These are phyloP conservation scores for Aspergillus hancockii DNA, from an alignment of 495 filamentous ascomycete genomes.

Conservation along the genomic window DNA sequence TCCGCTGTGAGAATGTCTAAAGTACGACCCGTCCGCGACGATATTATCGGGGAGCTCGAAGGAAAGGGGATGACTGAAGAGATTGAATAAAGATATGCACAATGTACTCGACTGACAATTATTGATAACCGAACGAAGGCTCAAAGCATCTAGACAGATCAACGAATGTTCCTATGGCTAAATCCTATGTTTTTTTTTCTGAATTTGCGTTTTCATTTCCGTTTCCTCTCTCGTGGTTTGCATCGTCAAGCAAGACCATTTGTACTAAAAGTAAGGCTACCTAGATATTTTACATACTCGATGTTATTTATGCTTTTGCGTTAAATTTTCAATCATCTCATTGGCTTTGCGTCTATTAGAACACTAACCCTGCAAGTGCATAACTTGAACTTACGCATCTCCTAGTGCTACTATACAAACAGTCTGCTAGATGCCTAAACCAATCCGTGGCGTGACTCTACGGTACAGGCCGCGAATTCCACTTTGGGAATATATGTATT, in stretches of 20 bases:
- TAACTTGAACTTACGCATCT: not conserved
- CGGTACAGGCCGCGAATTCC: conserved; percentile 17
- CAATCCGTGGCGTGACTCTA: conserved; percentile 19
- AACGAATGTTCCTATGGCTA: too few relatives aligned
- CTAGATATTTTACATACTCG: too few relatives aligned
- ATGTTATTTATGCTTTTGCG: not conserved
- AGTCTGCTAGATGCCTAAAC: conserved; percentile 20
- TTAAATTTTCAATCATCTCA: not conserved
- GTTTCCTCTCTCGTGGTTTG: too few relatives aligned
- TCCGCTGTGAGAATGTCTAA: conserved; percentile 9
- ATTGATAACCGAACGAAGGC: too few relatives aligned
- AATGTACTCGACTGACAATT: too few relatives aligned
- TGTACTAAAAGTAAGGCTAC: too few relatives aligned
- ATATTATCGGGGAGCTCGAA: conserved; percentile 3
- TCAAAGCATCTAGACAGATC: too few relatives aligned
- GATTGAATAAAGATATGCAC: conserved; percentile 3
- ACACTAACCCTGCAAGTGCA: not conserved
- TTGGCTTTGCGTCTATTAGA: not conserved
- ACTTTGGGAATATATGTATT: conserved; percentile 12
- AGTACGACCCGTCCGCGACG: not conserved
- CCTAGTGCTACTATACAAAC: conserved; percentile 25
- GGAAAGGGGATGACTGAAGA: conserved; percentile 5
- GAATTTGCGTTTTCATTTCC: too few relatives aligned
- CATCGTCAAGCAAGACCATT: too few relatives aligned
- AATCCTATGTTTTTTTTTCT: too few relatives aligned